Evolutionary conservation across 75 land plant species (phyloP).

Genomic region (Azolla pinnata): DNA sequence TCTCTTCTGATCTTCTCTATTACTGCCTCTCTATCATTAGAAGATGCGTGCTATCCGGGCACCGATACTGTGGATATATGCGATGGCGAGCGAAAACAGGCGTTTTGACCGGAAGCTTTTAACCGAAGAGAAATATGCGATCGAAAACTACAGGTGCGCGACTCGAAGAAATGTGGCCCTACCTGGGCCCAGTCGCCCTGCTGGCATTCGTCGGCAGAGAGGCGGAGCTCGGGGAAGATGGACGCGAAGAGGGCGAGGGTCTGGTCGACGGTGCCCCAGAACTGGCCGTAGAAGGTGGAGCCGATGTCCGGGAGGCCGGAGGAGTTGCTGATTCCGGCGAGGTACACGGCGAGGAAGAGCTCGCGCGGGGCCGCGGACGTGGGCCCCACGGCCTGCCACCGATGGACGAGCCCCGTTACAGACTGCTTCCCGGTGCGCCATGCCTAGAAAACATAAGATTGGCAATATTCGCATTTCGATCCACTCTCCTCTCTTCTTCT

Average conservation of each 20-base stretch:
- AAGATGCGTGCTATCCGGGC: no score
- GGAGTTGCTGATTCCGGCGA: neutral
- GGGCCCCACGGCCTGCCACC: slow-evolving; percentile 32
- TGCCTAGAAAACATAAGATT: no score
- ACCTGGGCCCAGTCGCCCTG: slow-evolving; percentile 29
- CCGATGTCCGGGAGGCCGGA: neutral
- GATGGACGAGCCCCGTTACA: slow-evolving; percentile 10
- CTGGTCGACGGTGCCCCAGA: neutral
- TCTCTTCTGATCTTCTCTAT: no score
- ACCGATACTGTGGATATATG: no score
- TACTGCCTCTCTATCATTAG: no score
- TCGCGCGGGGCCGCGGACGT: neutral
- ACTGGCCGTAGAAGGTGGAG: neutral
- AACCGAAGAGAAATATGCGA: no score
- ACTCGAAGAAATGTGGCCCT: no score
- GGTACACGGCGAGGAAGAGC: neutral
- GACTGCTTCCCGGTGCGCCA: slow-evolving; percentile 8
- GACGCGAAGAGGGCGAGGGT: neutral
- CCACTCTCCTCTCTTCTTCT: no score
- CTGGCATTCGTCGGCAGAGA: slow-evolving; percentile 15
- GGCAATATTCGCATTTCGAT: no score
- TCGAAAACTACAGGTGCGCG: no score
- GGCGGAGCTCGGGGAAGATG: slow-evolving; percentile 25
- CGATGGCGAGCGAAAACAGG: no score
- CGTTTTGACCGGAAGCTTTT: no score